phyloP scores from a whole-genome alignment of 805 yeast genomes.

The Kazachstania africana region DNA sequence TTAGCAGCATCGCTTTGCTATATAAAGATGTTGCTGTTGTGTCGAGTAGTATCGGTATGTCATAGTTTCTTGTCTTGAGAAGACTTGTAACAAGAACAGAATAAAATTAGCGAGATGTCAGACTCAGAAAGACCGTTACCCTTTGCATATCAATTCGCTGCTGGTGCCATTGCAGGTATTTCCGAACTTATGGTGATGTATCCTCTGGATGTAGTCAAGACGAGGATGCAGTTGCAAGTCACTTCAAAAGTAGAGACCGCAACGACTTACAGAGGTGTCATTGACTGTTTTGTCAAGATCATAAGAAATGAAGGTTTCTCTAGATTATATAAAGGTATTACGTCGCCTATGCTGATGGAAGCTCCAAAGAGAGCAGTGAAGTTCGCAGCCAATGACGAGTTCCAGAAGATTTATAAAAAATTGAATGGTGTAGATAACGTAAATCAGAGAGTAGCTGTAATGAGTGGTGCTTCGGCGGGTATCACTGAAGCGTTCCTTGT shows the following conservation, averaged over 20 bases:
- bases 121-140: conserved; percentile 45
- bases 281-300: conserved; percentile 72
- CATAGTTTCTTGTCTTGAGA: too few species aligned
- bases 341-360: conserved; percentile 94
- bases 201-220: conserved; percentile 93
- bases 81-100: too few species aligned
- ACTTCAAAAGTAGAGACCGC: conserved; percentile 11
- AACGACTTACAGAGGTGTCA: conserved; percentile 20
- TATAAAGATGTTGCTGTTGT: too few species aligned
- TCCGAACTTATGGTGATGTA: conserved; percentile 93
- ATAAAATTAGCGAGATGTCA: too few species aligned
- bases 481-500: conserved; percentile 94
- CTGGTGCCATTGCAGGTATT: conserved; percentile 95
- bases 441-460: conserved; percentile 73
- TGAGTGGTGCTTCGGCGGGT: conserved; percentile 98
- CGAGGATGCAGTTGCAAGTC: conserved; percentile 77
- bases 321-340: conserved; percentile 80
- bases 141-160: conserved; percentile 77
- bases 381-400: conserved; percentile 94
- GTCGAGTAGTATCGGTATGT: too few species aligned
- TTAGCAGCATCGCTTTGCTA: too few species aligned
- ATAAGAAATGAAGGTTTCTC: conserved; percentile 73
- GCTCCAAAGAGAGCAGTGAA: conserved; percentile 98
- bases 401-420: conserved; percentile 73
- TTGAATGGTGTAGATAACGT: conserved; percentile 54